Evolutionary conservation across 31 red algal genomes (phyloP).

Genomic region (Odonthalia washingtoniensis): DNA sequence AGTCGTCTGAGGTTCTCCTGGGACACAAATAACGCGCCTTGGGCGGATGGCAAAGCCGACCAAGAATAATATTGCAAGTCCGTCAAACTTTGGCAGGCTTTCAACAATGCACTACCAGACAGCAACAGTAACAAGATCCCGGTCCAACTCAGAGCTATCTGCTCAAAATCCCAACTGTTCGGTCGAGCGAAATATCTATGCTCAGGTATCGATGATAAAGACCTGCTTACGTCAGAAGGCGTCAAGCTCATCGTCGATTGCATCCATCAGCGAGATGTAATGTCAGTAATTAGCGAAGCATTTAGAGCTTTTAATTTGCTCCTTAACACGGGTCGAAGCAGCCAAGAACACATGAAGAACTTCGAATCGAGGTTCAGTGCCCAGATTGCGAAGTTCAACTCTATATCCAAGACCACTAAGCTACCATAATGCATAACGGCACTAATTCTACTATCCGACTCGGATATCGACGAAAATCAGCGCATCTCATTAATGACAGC

Average conservation of each 20-base stretch:
- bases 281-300: neutral
- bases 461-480: too few relatives aligned
- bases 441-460: neutral
- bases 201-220: conserved; percentile 4
- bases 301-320: neutral
- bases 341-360: too few relatives aligned
- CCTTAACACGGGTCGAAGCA: neutral
- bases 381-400: neutral
- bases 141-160: too few relatives aligned
- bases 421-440: neutral
- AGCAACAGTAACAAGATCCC: too few relatives aligned
- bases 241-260: neutral
- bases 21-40: too few relatives aligned
- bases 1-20: too few relatives aligned
- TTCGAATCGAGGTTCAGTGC: too few relatives aligned
- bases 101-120: too few relatives aligned
- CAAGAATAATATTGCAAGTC: too few relatives aligned
- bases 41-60: too few relatives aligned
- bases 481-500: neutral
- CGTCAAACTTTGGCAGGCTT: too few relatives aligned
- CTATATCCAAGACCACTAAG: neutral
- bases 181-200: conserved; percentile 2
- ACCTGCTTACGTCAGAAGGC: neutral
- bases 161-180: neutral
- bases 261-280: neutral